phyloP scores from a whole-genome alignment of 2,329 filamentous ascomycete genomes.

The Fusarium globosum region DNA sequence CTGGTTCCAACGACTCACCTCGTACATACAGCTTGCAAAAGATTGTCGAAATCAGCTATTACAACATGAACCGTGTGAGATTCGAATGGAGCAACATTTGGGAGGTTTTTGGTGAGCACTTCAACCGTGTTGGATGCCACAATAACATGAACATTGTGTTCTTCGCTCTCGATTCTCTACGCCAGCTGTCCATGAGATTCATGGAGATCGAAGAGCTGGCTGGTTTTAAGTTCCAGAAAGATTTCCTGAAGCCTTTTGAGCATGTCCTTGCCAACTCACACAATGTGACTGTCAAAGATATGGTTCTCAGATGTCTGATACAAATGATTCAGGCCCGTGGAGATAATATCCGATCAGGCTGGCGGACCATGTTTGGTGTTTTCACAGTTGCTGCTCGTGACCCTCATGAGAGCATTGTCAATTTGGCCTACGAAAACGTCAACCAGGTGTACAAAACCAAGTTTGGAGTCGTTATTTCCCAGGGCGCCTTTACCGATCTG shows the following conservation, averaged over 20 bases:
- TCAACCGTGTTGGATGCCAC: constrained; percentile 97
- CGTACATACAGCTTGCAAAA: constrained; percentile 98
- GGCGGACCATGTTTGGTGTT: constrained; percentile 99
- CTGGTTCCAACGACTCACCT: constrained; percentile 93
- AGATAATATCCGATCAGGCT: constrained; percentile 96
- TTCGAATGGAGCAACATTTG: constrained; percentile 99
- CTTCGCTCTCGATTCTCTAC: constrained; percentile 93
- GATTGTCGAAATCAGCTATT: constrained; percentile 98
- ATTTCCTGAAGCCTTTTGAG: constrained; percentile 98
- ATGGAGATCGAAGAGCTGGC: constrained; percentile 98
- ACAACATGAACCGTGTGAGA: constrained; percentile 98
- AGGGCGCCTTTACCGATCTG: constrained; percentile 95
- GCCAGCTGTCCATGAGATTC: constrained; percentile 97
- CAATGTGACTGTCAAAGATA: constrained; percentile 94
- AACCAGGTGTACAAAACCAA: constrained; percentile 94
- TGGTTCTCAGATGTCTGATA: constrained; percentile 94
- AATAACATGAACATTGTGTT: constrained; percentile 97
- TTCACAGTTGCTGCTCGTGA: constrained; percentile 96
- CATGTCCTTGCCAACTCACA: constrained; percentile 95
- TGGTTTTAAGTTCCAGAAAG: constrained; percentile 99
- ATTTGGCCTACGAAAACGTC: constrained; percentile 96
- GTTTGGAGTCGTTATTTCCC: constrained; percentile 94
- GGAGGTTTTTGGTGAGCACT: constrained; percentile 97
- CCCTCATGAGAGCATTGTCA: constrained; percentile 94
- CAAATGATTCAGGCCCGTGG: constrained; percentile 99